phyloP scores from a whole-genome alignment of 2,329 filamentous ascomycete genomes.

The Xylaria sp. region DNA sequence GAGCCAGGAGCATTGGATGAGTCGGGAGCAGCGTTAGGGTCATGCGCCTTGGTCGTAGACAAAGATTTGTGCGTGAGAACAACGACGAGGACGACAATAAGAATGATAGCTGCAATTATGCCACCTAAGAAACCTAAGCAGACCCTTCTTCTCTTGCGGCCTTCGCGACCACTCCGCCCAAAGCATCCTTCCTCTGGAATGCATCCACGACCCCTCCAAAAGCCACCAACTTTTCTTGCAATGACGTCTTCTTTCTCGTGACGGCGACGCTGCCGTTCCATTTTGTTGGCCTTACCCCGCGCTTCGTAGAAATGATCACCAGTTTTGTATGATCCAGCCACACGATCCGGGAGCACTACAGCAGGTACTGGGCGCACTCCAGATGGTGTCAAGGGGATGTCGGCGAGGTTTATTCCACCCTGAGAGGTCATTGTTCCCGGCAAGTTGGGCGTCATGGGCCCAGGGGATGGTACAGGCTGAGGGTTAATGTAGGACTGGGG shows the following conservation, averaged over 20 bases:
- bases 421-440: conserved; percentile 71
- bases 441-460: conserved; percentile 71
- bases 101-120: conserved; percentile 65
- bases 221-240: conserved; percentile 66
- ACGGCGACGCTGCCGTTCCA: conserved; percentile 64
- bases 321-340: conserved; percentile 59
- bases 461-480: conserved; percentile 68
- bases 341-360: conserved; percentile 56
- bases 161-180: conserved; percentile 71
- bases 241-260: conserved; percentile 74
- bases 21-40: conserved; percentile 8
- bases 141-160: conserved; percentile 70
- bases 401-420: conserved; percentile 69
- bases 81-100: conserved; percentile 69
- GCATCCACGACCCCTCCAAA: conserved; percentile 74
- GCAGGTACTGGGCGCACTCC: conserved; percentile 39
- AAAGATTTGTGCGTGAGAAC: conserved; percentile 59
- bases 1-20: conserved; percentile 26
- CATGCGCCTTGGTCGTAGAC: conserved; percentile 6
- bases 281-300: conserved; percentile 56
- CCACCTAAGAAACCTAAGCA: conserved; percentile 65
- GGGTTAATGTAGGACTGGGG: conserved; percentile 63
- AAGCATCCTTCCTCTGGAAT: conserved; percentile 73
- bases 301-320: conserved; percentile 58
- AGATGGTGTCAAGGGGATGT: conserved; percentile 66